Evolutionary conservation across 2,329 filamentous ascomycete species (phyloP), one percentile per base, ranked within the genome.

Genomic region (Colletotrichum tropicale): DNA sequence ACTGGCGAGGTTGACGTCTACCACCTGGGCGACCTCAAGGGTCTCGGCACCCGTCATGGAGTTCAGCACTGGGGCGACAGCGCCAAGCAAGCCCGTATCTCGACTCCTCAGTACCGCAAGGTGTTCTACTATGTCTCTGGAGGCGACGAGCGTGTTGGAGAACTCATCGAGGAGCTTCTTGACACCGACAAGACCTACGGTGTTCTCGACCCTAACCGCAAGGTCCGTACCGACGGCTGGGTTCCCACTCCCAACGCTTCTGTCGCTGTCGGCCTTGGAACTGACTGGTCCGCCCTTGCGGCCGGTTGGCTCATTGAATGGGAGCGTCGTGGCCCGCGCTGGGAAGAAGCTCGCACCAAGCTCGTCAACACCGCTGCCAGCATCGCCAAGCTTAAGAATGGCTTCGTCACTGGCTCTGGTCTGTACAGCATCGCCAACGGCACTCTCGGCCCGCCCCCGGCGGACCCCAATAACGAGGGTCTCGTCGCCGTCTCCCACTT

Each of bases 1-100:
- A 91, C 90, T 0, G 87, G 89, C 1, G 91, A 93, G 71, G 91
- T 93, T 0, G 91, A 93, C 76, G 88, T 90, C 0, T 93, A 93
- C 77, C 91, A 93, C 77, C 79, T 89, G 0, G 91, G 91, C 1
- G 81, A 86, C 10, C 91, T 87, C 81, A 91, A 89, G 72, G 91
- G 91, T 0, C 86, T 93, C 3, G 91, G 91, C 2, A 93, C 91
- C 0, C 86, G 91, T 6, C 91, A 93, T 75, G 91, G 91, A 3
- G 89, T 93, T 0, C 90, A 92, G 80, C 91, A 93, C 77, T 93
- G 87, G 83, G 81, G 87, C 18, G 91, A 93, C 78, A 91, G 89
- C 69, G 87, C 89, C 0, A 93, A 93, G 79, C 91, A 93, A 81
- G 89, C 88, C 0, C 89, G 91, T 21, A 91, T 93, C 24, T 90